phyloP scores from a whole-genome alignment of 257 asterid genomes.

The Petunia axillaris region DNA sequence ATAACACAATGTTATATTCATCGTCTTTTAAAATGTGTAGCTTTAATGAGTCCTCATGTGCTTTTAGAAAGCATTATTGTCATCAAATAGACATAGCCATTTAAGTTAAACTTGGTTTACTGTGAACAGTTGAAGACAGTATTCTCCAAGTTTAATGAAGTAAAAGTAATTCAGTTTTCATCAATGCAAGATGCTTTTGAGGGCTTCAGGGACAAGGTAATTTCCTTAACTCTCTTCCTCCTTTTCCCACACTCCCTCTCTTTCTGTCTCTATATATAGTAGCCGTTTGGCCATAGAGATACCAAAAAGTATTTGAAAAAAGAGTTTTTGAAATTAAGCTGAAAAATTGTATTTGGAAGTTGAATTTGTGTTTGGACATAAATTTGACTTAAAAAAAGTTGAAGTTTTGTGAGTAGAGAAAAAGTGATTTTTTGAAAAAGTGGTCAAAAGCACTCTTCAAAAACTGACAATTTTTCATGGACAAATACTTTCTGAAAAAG shows the following conservation, averaged over 20 bases:
- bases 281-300: background rate
- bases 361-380: no score
- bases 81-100: background rate
- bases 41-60: background rate
- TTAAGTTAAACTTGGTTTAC: conserved; percentile 28
- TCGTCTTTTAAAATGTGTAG: background rate
- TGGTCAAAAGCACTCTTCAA: no score
- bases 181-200: conserved; percentile 86
- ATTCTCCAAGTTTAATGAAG: conserved; percentile 76
- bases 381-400: no score
- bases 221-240: background rate
- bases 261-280: background rate
- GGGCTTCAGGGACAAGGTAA: conserved; percentile 90
- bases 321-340: no score
- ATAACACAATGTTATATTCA: background rate
- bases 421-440: no score
- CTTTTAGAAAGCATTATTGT: background rate
- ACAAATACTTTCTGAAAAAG: background rate
- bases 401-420: no score
- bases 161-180: conserved; percentile 89
- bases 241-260: conserved; percentile 15
- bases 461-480: no score
- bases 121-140: conserved; percentile 65
- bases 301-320: no score
- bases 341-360: no score